phyloP scores from a whole-genome alignment of 176 grass and related monocot species.

The Urochloa ruziziensis region DNA sequence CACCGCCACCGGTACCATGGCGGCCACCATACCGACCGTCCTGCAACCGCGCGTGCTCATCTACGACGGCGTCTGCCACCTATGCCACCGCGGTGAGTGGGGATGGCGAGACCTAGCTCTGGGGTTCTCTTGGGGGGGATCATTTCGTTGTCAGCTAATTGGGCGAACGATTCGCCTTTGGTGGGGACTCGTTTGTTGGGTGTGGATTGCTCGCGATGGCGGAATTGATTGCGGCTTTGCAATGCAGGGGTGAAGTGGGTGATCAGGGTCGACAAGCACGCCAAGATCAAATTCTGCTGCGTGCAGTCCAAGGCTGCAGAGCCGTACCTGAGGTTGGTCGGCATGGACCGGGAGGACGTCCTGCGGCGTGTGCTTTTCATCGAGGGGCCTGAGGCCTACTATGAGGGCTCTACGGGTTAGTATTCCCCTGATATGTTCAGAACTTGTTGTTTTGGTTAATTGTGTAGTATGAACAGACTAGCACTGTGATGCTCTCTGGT shows the following conservation, averaged over 20 bases:
- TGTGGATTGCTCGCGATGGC: not conserved
- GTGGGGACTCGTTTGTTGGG: not conserved
- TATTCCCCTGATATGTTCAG: not conserved
- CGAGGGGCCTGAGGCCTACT: conserved; percentile 76
- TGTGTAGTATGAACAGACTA: conserved; percentile 5
- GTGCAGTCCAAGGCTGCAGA: conserved; percentile 88
- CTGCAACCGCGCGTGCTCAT: conserved; percentile 94
- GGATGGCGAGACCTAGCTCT: not conserved
- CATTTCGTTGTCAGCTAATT: conserved; percentile 6
- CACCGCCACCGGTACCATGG: conserved; percentile 4
- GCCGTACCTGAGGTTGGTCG: conserved; percentile 72
- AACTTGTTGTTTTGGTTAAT: not conserved
- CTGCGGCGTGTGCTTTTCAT: conserved; percentile 76
- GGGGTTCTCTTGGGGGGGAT: not conserved
- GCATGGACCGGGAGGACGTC: conserved; percentile 79
- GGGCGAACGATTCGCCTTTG: not conserved
- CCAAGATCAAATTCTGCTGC: conserved; percentile 97
- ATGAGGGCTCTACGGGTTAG: conserved; percentile 81
- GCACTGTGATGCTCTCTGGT: not conserved
- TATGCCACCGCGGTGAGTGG: conserved; percentile 80
- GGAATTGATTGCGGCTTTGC: not conserved
- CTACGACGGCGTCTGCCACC: conserved; percentile 95
- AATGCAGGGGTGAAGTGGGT: conserved; percentile 81
- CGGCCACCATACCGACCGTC: conserved; percentile 47
- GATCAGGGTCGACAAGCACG: conserved; percentile 69